Conservation (phyloP, 306 rosid species). For the Prunus armeniaca region DNA sequence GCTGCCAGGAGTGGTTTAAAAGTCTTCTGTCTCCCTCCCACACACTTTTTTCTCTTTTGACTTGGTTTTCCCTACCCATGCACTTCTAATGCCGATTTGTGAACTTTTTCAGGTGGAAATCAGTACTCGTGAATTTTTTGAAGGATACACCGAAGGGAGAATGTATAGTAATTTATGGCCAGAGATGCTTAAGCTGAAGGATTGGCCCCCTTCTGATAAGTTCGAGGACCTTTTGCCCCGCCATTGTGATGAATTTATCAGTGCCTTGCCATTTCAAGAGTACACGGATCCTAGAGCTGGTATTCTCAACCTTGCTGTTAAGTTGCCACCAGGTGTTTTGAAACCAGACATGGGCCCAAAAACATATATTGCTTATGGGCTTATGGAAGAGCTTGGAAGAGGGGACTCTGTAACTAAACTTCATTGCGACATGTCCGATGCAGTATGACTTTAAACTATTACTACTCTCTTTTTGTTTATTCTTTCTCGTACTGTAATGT, state of each 20-base stretch:
- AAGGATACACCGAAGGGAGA: conserved; percentile 77
- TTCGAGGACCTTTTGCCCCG: conserved; percentile 88
- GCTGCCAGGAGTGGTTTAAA: not conserved
- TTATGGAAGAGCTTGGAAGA: conserved; percentile 77
- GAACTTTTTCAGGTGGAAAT: conserved; percentile 67
- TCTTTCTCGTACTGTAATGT: not conserved
- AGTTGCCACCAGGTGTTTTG: conserved; percentile 65
- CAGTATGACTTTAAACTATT: conserved; percentile 46
- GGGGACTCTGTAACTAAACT: conserved; percentile 93
- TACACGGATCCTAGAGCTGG: conserved; percentile 80
- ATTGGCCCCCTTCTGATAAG: conserved; percentile 91
- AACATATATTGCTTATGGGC: conserved; percentile 82
- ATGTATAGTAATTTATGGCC: conserved; percentile 73
- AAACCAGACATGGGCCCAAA: conserved; percentile 96
- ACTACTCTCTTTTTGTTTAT: not conserved
- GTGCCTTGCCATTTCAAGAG: conserved; percentile 74
- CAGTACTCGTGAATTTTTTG: conserved; percentile 54
- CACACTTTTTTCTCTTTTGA: not conserved
- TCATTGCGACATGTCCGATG: conserved; percentile 92
- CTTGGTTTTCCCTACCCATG: conserved; percentile 10
- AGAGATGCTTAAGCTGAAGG: conserved; percentile 90
- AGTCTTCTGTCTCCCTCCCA: not conserved
- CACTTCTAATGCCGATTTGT: conserved; percentile 14
- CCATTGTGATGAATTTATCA: conserved; percentile 82
- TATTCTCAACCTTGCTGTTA: conserved; percentile 75